Base-by-base conservation (phyloP, 2,329 filamentous ascomycete species). In the Neopestalotiopsis sp. region DNA sequence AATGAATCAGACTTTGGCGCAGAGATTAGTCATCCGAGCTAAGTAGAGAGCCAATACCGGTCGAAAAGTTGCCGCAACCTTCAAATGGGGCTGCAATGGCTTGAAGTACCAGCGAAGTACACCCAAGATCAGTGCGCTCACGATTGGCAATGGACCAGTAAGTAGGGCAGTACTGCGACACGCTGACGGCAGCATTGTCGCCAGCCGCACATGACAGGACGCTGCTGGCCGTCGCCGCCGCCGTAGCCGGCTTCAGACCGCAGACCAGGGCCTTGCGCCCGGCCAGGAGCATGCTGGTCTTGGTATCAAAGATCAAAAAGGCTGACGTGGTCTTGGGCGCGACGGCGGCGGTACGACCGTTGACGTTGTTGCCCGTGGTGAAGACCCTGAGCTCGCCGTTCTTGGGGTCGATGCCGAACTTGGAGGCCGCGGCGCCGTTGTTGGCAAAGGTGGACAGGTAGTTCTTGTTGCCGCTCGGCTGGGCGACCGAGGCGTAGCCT, bases 291-390 rank as follows among this genome's bases (percentile, higher is more conserved):
- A 52, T 52, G 45, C 45, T 52, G 45, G 45, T 52, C 45, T 52
- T 52, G 45, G 45, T 52, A 10, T 52, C 45, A 20, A 52, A 52
- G 17, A 52, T n/a, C 5, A 52, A 20, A 52, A 52, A 52, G n/a
- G 45, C 45, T n/a, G 45, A 52, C n/a, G 45, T 52, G 45, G 45
- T n/a, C 45, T 52, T 52, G 45, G 45, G 45, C n/a, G 45, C 45
- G 17, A 52, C n/a, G 45, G 45, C 45, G 4, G 45, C 45, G 5
- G 45, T 52, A n/a, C 45, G 45, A n/a, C 45, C 45, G 17, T 52
- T 52, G 45, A 52, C 9, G 6, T 52, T 52, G n/a, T 52, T 52
- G 45, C 45, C 45, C n/a, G 45, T 52, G 14, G 45, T n/a, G 4
- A 52, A 52, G 45, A 52, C 45, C 17, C 45, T 17, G 17, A 52